phyloP scores from a whole-genome alignment of 352 stramenopile genomes.

The Poterioochromonas sp. region DNA sequence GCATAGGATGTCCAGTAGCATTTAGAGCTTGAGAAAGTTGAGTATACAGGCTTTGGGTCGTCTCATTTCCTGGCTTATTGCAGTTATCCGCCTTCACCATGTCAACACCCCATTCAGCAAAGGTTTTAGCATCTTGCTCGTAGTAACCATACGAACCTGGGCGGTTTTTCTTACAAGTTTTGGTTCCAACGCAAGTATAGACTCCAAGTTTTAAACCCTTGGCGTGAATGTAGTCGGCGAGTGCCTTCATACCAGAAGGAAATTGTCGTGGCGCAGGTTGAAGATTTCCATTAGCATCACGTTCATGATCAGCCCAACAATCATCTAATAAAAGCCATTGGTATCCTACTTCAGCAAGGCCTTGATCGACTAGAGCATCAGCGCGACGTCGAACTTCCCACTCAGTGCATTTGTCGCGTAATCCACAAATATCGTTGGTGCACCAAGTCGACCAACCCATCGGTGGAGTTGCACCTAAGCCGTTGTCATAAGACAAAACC shows the following conservation, averaged over 20 bases:
- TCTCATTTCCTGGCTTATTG: background rate
- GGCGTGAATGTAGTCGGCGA: slow-evolving; percentile 4
- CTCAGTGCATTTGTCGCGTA: slow-evolving; percentile 3
- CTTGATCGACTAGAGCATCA: background rate
- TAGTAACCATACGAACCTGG: slow-evolving; percentile 11
- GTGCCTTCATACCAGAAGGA: slow-evolving; percentile 18
- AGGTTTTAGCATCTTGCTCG: background rate
- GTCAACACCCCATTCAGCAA: slow-evolving; percentile 33
- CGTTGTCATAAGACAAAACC: slow-evolving; percentile 5
- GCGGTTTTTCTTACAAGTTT: background rate
- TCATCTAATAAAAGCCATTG: background rate
- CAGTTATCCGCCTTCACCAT: slow-evolving; percentile 36
- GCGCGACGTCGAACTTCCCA: background rate
- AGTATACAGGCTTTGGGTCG: slow-evolving; percentile 12
- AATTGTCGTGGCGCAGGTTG: background rate
- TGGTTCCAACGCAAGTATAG: background rate
- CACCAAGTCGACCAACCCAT: slow-evolving; percentile 24
- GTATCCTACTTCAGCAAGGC: background rate
- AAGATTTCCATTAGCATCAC: background rate
- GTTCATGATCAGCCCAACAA: slow-evolving; percentile 15
- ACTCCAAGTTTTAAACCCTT: background rate
- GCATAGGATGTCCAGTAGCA: slow-evolving; percentile 19
- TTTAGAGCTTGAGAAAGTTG: slow-evolving; percentile 29
- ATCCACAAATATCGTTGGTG: slow-evolving; percentile 11
- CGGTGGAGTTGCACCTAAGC: background rate